phyloP scores from a whole-genome alignment of 2,329 filamentous ascomycete genomes.

The Pseudogymnoascus destructans region DNA sequence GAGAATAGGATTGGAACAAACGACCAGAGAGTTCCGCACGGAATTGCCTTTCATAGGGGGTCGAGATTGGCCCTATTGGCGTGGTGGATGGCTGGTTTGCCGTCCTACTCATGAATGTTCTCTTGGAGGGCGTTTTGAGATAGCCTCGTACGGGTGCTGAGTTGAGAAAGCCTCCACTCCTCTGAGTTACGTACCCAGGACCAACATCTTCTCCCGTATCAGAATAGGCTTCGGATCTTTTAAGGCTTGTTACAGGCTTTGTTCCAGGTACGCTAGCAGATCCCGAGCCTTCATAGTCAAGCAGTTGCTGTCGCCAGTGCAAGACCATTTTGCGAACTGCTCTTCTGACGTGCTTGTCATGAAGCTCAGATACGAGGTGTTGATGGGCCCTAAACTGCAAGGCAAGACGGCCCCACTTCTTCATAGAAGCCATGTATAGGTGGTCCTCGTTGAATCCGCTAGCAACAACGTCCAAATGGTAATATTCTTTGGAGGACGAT shows the following conservation, averaged over 20 bases:
- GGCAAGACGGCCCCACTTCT: conserved; percentile 23
- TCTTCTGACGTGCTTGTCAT: conserved; percentile 24
- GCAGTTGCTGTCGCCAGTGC: conserved; percentile 23
- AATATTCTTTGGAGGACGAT: conserved; percentile 16
- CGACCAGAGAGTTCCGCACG: conserved; percentile 16
- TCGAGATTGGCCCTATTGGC: conserved; percentile 31
- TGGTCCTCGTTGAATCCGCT: conserved; percentile 22
- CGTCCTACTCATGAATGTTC: conserved; percentile 32
- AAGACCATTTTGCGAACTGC: conserved; percentile 25
- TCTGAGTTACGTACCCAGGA: conserved; percentile 18
- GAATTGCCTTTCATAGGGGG: conserved; percentile 30
- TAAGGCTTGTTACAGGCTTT: not conserved
- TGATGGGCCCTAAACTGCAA: conserved; percentile 21
- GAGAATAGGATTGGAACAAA: conserved; percentile 4
- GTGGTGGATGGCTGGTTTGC: conserved; percentile 32
- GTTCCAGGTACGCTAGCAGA: not conserved
- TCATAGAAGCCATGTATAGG: conserved; percentile 18
- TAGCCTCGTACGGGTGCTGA: conserved; percentile 19
- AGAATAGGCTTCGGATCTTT: conserved; percentile 21
- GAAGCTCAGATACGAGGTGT: conserved; percentile 22
- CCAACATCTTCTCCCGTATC: conserved; percentile 22
- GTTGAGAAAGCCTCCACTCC: conserved; percentile 17
- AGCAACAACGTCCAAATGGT: conserved; percentile 19
- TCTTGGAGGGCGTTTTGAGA: conserved; percentile 34
- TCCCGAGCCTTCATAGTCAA: not conserved